phyloP scores from a whole-genome alignment of 805 yeast species.

The Lachancea fermentati region DNA sequence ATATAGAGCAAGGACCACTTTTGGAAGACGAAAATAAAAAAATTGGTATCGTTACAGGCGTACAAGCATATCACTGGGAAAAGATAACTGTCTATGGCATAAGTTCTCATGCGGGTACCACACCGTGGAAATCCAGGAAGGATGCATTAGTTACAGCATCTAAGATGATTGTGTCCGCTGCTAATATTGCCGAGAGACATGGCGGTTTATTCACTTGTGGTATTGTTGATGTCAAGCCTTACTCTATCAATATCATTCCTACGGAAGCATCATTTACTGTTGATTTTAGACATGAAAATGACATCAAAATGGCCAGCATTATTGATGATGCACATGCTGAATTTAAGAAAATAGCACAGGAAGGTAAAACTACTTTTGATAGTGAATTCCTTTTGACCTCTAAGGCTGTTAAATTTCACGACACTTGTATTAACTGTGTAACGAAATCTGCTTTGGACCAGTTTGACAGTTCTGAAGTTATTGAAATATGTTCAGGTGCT shows the following conservation, averaged over 20 bases:
- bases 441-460: constrained; percentile 45
- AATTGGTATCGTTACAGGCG: constrained; percentile 63
- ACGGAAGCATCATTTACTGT: constrained; percentile 51
- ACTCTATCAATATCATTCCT: constrained; percentile 63
- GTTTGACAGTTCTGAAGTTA: constrained; percentile 40
- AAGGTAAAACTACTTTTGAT: constrained; percentile 31
- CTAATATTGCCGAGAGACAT: constrained; percentile 47
- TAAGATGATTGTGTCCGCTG: constrained; percentile 48
- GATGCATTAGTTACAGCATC: constrained; percentile 60
- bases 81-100: constrained; percentile 52
- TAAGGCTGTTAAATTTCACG: constrained; percentile 52
- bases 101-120: constrained; percentile 71
- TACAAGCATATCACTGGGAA: constrained; percentile 62
- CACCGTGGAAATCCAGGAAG: constrained; percentile 54
- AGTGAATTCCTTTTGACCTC: constrained; percentile 44
- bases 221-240: constrained; percentile 50
- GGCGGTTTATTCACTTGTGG: constrained; percentile 58
- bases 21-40: constrained; percentile 49
- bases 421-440: constrained; percentile 47
- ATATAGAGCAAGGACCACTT: constrained; percentile 74
- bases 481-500: constrained; percentile 58
- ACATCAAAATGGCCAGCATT: constrained; percentile 37
- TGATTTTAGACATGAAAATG: constrained; percentile 54
- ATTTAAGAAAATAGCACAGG: constrained; percentile 34
- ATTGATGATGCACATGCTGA: constrained; percentile 35